Percentiles rank a stretch among this genome's conserved stretches.
phyloP scores from a whole-genome alignment of 2,329 filamentous ascomycete species.

The Bipolaris cookei region DNA sequence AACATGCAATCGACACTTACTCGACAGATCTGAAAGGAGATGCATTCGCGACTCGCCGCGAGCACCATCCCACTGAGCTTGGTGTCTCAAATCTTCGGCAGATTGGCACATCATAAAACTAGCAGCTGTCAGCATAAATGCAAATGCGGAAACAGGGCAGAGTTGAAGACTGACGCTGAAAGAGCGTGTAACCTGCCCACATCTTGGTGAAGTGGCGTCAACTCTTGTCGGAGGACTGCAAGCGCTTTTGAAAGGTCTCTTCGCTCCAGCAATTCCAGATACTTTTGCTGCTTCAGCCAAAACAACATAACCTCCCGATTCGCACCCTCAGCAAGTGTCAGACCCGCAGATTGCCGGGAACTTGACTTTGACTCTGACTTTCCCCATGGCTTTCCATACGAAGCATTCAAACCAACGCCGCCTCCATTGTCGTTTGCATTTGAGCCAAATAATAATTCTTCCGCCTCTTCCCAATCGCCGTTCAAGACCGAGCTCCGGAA shows the following conservation, averaged over 20 bases:
- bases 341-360: conserved; percentile 56
- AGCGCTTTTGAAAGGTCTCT: conserved; percentile 76
- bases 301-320: conserved; percentile 84
- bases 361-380: conserved; percentile 37
- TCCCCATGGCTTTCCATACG: conserved; percentile 43
- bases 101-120: conserved; percentile 89
- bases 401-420: conserved; percentile 46
- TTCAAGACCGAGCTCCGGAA: conserved; percentile 81
- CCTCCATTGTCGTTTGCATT: conserved; percentile 54
- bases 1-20: conserved; percentile 57
- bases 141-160: background rate
- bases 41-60: conserved; percentile 73
- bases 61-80: conserved; percentile 86
- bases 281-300: conserved; percentile 90
- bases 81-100: conserved; percentile 74
- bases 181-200: conserved; percentile 78
- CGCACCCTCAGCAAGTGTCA: conserved; percentile 77
- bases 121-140: conserved; percentile 26
- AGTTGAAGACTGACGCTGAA: conserved; percentile 63
- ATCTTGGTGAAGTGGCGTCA: conserved; percentile 85
- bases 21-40: conserved; percentile 82
- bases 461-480: conserved; percentile 85
- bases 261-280: conserved; percentile 83
- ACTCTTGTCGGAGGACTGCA: conserved; percentile 81
- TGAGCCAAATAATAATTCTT: conserved; percentile 73